Base-by-base conservation (phyloP, 495 filamentous ascomycete species). In the Aspergillus campestris region DNA sequence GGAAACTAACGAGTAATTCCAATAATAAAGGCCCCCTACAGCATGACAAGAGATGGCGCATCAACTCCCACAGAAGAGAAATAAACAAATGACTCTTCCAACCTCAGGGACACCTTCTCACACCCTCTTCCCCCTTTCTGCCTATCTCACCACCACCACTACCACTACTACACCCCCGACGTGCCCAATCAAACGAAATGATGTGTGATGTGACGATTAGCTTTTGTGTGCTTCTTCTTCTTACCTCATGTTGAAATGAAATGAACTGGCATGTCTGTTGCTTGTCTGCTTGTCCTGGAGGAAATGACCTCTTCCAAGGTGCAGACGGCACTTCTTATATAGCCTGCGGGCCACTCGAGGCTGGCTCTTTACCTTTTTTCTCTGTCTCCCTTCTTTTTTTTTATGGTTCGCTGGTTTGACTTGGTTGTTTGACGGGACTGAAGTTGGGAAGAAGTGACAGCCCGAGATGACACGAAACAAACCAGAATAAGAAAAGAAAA, bases 21-120 rank as follows among this genome's bases (percentile, higher is more conserved):
- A 10, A 38, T 18, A 42, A 44, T 15, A 11, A 36, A 74, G 70
- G 70, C 67, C 31, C 70, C 70, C 28, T 74, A 74, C 45, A 74
- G 66, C 51, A 72, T 72, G 66, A 64, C 69, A 4, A 55, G 62
- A 40, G 60, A 67, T 47, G 70, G 69, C 28, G 66, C 65, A 8
- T 60, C 59, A 24, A 72, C 70, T 8, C 69, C 70, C 13, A 59
- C 62, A 34, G 64, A 64, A 36, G 48, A 43, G 8, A 62, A 67
- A 45, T 50, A 57, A 45, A 49, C 1, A 11, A 15, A 8, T 28
- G 18, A 6, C n/a, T 18, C n/a, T 40, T n/a, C n/a, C 10, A 39
- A 30, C 10, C 11, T 12, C 24, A 40, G 31, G 7, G 24, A 24
- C 18, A 24, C 18, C 18, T 24, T 24, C 18, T 24, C 18, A 2